phyloP scores from a whole-genome alignment of 1,139 yeast genomes.

The Torulaspora pretoriensis region DNA sequence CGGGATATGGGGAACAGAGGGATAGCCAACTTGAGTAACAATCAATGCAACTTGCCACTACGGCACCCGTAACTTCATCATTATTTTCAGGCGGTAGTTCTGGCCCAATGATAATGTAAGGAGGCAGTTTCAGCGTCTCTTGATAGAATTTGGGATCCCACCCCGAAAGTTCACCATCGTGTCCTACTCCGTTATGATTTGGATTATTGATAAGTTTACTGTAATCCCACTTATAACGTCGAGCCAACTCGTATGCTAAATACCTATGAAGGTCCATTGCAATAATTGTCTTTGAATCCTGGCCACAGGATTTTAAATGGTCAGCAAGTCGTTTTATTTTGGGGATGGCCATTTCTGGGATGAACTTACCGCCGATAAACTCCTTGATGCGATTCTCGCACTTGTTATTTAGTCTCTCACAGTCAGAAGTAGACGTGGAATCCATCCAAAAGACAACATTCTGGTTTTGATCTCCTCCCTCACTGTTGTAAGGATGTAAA shows the following conservation, averaged over 20 bases:
- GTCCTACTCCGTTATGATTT: slow-evolving; percentile 19
- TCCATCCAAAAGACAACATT: slow-evolving; percentile 63
- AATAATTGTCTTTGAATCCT: slow-evolving; percentile 5
- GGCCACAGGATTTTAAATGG: slow-evolving; percentile 14
- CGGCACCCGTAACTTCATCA: slow-evolving; percentile 9
- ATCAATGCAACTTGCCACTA: slow-evolving; percentile 43
- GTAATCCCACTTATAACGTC: slow-evolving; percentile 13
- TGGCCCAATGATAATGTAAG: slow-evolving; percentile 26
- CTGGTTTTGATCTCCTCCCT: slow-evolving; percentile 30
- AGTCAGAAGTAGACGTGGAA: slow-evolving; percentile 40
- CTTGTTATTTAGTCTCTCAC: slow-evolving; percentile 35
- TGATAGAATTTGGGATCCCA: slow-evolving; percentile 40
- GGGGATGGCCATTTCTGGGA: slow-evolving; percentile 57
- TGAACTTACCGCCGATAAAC: slow-evolving; percentile 45
- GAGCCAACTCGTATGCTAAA: slow-evolving; percentile 41
- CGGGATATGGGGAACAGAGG: slow-evolving; percentile 28
- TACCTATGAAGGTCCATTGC: slow-evolving; percentile 53
- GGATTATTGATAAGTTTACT: slow-evolving; percentile 2
- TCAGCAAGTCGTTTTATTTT: slow-evolving; percentile 44
- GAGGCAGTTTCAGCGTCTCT: slow-evolving; percentile 23
- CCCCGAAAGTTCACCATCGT: slow-evolving; percentile 56
- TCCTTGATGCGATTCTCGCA: slow-evolving; percentile 24
- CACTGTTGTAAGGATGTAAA: slow-evolving; percentile 30
- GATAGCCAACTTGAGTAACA: slow-evolving; percentile 55
- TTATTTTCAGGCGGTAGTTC: slow-evolving; percentile 22